Conservation (phyloP, 192 early-diverging fungal species). For the Phlyctochytrium arcticum region DNA sequence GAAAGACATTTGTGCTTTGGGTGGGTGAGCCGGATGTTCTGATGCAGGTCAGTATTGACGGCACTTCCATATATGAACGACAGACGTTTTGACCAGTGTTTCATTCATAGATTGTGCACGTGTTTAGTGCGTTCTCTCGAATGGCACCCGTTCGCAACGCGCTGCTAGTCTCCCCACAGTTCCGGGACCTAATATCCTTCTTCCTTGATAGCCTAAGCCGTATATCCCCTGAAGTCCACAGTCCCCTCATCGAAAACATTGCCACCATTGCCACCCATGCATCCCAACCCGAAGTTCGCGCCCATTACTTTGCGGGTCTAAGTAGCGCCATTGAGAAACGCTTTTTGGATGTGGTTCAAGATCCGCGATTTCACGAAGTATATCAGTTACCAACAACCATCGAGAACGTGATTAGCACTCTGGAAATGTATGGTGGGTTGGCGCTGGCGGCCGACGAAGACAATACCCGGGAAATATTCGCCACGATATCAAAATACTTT, state of each 20-base stretch:
- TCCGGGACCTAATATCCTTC: constrained; percentile 42
- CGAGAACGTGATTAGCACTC: constrained; percentile 55
- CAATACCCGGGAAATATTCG: constrained; percentile 59
- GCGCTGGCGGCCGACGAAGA: constrained; percentile 60
- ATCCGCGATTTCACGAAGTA: constrained; percentile 51
- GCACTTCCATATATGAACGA: too few relatives aligned
- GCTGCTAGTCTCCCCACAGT: constrained; percentile 47
- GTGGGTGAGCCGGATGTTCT: constrained; percentile 66
- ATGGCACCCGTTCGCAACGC: constrained; percentile 36
- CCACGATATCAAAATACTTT: constrained; percentile 52
- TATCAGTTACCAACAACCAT: constrained; percentile 55
- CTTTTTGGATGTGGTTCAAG: constrained; percentile 49
- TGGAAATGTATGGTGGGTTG: constrained; percentile 79
- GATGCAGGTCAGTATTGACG: constrained; percentile 29
- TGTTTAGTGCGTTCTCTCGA: constrained; percentile 23
- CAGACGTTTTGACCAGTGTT: too few relatives aligned
- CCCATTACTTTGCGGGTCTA: constrained; percentile 58
- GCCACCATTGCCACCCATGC: constrained; percentile 57
- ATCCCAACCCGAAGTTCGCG: constrained; percentile 37
- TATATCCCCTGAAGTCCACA: constrained; percentile 59
- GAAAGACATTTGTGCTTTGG: constrained; percentile 66
- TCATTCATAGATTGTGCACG: constrained; percentile 5
- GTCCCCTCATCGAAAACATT: constrained; percentile 61
- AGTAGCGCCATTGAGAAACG: constrained; percentile 58
- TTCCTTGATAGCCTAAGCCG: constrained; percentile 53